Base-by-base conservation (phyloP, 23 red algal genomes). In the Pyropia yezoensis region DNA sequence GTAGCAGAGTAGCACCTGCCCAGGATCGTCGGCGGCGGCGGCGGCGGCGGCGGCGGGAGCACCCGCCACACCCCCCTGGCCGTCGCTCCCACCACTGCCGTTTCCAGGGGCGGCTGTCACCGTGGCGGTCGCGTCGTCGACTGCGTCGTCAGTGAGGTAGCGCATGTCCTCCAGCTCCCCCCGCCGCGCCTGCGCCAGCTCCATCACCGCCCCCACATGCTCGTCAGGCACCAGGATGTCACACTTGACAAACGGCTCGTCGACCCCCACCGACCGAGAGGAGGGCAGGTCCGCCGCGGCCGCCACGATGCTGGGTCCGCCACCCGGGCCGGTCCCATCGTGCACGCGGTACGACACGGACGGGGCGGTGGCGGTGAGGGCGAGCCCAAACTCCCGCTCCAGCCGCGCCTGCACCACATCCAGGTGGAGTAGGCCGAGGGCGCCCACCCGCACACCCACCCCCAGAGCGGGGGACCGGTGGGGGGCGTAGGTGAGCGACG, bases 121-220 rank as follows among this genome's bases (percentile, higher is more conserved):
- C 39, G 39, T 0, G 4, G 39, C 1, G 39, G 39, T 11, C 39
- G 11, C 39, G 39, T 47, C 39, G 11, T 0, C 39, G 11, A 8
- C 9, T 2, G 12, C 24, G 7, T 25, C 24, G 57, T 75, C 66
- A 5, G 78, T 56, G 14, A 90, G 57, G 54, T 85, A 96, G 45
- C 71, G 64, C 70, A 91, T 88, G 50, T 98, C 94, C 54, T 67
- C 18, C 20, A 98, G 64, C 45, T 91, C 85, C 50, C 94, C 94
- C 33, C 94, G 67, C 63, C 94, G 75, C 26, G 50, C 52, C 55
- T 82, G 74, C 14, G 94, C 77, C 27, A 98, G 69, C 21, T 98
- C 85, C 79, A 98, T 98, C 18, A 98, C 49, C 18, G 83, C 16
- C 29, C 94, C 94, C 14, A 98, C 81, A 69, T 88, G 73, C 50